These are phyloP conservation scores for Ceratobasidium sp. DNA, from an alignment of 1,284 basidiomycete species.

Conservation along the genomic window DNA sequence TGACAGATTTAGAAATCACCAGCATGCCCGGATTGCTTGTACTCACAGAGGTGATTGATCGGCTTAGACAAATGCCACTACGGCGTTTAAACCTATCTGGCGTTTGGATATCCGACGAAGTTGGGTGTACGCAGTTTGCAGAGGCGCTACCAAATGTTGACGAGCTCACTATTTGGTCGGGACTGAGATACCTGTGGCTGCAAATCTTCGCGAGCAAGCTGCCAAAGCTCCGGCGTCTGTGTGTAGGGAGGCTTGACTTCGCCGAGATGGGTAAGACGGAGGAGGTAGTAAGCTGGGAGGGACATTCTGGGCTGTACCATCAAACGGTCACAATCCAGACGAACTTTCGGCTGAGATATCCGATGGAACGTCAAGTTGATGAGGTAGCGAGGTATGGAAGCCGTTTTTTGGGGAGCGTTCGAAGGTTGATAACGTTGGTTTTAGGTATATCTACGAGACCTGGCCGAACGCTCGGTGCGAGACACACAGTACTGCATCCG, in stretches of 20 bases:
- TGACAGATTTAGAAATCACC: not conserved
- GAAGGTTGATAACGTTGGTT: not conserved
- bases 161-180: not conserved
- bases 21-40: not conserved
- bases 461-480: constrained; percentile 10
- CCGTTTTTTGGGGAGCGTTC: not conserved
- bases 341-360: constrained; percentile 3
- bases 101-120: not conserved
- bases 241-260: not conserved
- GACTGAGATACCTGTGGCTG: not conserved
- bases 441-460: not conserved
- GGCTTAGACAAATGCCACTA: not conserved
- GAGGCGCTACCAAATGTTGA: not conserved
- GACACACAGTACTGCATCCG: not conserved
- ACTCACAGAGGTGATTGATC: not conserved
- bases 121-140: not conserved
- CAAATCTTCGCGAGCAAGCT: not conserved
- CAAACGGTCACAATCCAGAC: not conserved
- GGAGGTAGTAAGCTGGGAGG: not conserved
- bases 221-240: not conserved
- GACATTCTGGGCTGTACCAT: not conserved
- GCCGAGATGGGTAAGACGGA: not conserved
- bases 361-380: constrained; percentile 4
- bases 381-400: constrained; percentile 2
- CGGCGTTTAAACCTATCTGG: not conserved